Evolutionary conservation across 768 basidiomycete species (phyloP).

Genomic region (Rhodotorula sphaerocarpa): DNA sequence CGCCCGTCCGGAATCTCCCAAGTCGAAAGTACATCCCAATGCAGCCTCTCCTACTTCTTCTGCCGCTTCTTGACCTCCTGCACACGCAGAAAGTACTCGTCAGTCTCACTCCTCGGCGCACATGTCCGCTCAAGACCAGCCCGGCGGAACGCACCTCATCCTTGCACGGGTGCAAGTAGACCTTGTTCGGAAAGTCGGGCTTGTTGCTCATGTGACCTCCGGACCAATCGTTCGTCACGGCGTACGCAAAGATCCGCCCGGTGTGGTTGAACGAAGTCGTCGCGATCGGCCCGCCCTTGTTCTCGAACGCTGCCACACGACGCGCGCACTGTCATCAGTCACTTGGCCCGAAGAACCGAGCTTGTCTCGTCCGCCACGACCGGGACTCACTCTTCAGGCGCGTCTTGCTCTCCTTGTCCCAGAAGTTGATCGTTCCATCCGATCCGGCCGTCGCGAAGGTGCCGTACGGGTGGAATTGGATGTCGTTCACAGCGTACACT

Average conservation of each 20-base stretch:
- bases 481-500: slow-evolving; percentile 76
- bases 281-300: slow-evolving; percentile 65
- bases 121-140: too few species aligned
- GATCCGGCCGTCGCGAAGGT: slow-evolving; percentile 73
- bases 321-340: background rate
- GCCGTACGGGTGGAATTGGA: slow-evolving; percentile 74
- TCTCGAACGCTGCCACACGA: slow-evolving; percentile 57
- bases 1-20: too few species aligned
- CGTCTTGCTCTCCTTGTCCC: slow-evolving; percentile 88
- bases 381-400: slow-evolving; percentile 69
- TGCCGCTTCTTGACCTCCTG: slow-evolving; percentile 32
- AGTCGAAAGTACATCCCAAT: too few species aligned
- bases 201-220: slow-evolving; percentile 37
- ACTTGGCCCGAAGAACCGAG: too few species aligned
- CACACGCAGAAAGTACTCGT: too few species aligned
- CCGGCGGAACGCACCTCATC: slow-evolving; percentile 54
- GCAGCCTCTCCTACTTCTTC: slow-evolving; percentile 32
- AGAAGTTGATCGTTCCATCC: slow-evolving; percentile 82
- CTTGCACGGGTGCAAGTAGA: slow-evolving; percentile 76
- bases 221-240: slow-evolving; percentile 48
- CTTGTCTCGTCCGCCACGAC: background rate
- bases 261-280: slow-evolving; percentile 77
- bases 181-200: slow-evolving; percentile 53
- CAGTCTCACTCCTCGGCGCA: background rate
- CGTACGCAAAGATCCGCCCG: slow-evolving; percentile 82